Conservation (phyloP, 495 filamentous ascomycete genomes). For the Penicillium samsonianum region DNA sequence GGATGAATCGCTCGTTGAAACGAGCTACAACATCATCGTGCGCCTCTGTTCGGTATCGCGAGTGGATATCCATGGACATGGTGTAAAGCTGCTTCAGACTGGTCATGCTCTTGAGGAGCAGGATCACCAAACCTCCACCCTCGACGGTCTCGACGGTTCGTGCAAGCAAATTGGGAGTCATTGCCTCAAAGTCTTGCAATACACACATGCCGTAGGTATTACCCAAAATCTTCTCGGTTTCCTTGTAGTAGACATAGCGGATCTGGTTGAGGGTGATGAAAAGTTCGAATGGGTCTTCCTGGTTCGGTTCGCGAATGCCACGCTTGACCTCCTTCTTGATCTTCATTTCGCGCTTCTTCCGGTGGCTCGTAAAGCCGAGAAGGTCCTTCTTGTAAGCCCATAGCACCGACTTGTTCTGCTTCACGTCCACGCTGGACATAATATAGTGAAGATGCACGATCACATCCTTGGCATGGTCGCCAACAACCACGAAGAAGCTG, state of each 20-base stretch:
- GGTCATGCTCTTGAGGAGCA: constrained; percentile 94
- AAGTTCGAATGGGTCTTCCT: constrained; percentile 95
- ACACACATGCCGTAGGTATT: constrained; percentile 99
- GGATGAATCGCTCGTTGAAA: constrained; percentile 97
- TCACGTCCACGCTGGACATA: constrained; percentile 83
- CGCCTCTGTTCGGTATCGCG: constrained; percentile 93
- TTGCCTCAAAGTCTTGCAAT: constrained; percentile 95
- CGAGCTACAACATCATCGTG: constrained; percentile 92
- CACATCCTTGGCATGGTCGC: constrained; percentile 94
- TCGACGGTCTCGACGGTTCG: constrained; percentile 97
- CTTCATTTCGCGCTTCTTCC: constrained; percentile 95
- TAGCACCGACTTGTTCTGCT: constrained; percentile 93
- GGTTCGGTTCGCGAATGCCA: constrained; percentile 91
- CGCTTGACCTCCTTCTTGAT: constrained; percentile 98
- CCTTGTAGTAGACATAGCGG: constrained; percentile 99
- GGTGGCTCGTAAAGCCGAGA: constrained; percentile 90
- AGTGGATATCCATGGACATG: constrained; percentile 96
- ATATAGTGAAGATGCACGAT: constrained; percentile 96
- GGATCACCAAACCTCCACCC: constrained; percentile 86
- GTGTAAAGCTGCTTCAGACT: constrained; percentile 98
- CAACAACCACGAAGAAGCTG: constrained; percentile 95
- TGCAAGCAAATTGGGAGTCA: constrained; percentile 94
- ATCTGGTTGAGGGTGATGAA: constrained; percentile 97
- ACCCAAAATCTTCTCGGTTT: constrained; percentile 98
- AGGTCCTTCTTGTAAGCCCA: constrained; percentile 99